Evolutionary conservation across 2,329 filamentous ascomycete genomes (phyloP), one percentile per base, ranked within the genome.

Genomic region (Bipolaris victoriae): DNA sequence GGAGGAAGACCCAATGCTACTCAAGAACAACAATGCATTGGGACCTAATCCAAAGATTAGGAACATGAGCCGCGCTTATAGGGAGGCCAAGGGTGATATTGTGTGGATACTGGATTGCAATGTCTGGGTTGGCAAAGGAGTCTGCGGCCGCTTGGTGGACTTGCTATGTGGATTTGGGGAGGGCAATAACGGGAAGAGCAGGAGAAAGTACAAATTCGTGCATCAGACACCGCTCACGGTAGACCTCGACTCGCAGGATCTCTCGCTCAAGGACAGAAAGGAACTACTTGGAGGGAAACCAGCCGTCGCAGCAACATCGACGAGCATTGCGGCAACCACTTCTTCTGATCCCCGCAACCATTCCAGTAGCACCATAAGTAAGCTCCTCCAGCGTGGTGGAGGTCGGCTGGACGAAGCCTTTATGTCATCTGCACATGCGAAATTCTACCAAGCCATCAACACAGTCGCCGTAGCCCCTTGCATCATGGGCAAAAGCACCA

Each of bases 21-120:
- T 96, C 7, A 83, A 86, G 29, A 68, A 80, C 31, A 76, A 78
- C 10, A 83, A 82, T 51, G 68, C 70, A 55, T 83, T 98, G 55
- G 96, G 96, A 0, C 95, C 95, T 1, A 99, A 99, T 71, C 95
- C 95, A n/a, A 99, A 99, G 81, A 96, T 99, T 67, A 84, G 95
- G 49, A 99, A 99, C 75, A 91, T 98, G 82, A 97, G 93, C 74
- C 86, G 92, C 41, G 93, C 92, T 2, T 99, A 97, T 73, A 82
- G 92, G 26, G 93, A 98, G 72, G 91, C 92, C 1, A 69, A 89
- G 62, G 89, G 90, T 1, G 92, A 97, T 71, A 84, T 98, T 24
- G 83, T 99, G 20, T 99, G 95, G 95, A 88, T 97, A 49, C 85
- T 96, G 18, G 95, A 99, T 78, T 97, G 93, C 80, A 99, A 99